phyloP scores from a whole-genome alignment of 2,329 filamentous ascomycete genomes.

The Pestalotiopsis sp. region DNA sequence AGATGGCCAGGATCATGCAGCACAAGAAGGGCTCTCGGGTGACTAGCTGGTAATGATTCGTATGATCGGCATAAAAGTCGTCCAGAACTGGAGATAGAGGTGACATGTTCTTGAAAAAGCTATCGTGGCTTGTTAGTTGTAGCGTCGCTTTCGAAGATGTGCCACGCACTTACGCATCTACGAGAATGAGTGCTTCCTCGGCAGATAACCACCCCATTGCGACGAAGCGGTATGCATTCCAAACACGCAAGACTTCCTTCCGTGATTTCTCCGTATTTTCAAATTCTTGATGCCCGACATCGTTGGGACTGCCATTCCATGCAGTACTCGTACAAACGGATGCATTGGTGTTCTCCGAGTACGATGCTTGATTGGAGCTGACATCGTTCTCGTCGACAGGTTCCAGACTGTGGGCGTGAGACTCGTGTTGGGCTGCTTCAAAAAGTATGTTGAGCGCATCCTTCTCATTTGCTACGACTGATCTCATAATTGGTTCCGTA shows the following conservation, averaged over 20 bases:
- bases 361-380: slow-evolving; percentile 44
- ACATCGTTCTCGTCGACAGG: slow-evolving; percentile 24
- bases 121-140: neutral
- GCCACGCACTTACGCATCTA: neutral
- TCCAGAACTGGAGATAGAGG: neutral
- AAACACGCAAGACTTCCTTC: neutral
- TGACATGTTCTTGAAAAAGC: neutral
- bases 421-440: slow-evolving; percentile 41
- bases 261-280: too few relatives aligned
- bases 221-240: neutral
- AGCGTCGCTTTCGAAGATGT: neutral
- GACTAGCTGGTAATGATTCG: neutral
- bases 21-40: neutral
- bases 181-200: neutral
- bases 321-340: neutral
- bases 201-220: neutral
- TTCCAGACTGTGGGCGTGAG: slow-evolving; percentile 30
- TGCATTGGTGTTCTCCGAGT: neutral
- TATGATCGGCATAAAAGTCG: neutral
- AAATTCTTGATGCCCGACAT: neutral
- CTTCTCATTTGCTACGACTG: slow-evolving; percentile 55
- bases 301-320: neutral
- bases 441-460: slow-evolving; percentile 57
- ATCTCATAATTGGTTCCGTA: slow-evolving; percentile 39
- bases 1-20: neutral